phyloP scores from a whole-genome alignment of 208 protist genomes.

The Trypanosoma platydactyli region DNA sequence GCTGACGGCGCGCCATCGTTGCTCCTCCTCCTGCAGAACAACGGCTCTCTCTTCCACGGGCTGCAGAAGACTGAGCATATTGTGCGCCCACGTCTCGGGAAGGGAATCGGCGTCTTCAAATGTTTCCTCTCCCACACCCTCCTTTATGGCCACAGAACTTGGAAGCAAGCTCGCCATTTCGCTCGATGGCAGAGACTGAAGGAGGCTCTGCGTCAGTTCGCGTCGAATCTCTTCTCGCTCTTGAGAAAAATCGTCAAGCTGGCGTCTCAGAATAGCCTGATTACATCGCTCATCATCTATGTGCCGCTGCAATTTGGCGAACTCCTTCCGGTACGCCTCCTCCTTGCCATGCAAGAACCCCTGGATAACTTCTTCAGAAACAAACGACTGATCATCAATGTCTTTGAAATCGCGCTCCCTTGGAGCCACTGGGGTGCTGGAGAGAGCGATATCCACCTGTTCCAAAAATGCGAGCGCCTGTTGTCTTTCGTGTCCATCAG shows the following conservation, averaged over 20 bases:
- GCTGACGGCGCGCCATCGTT: not conserved
- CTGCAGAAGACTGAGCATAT: constrained; percentile 4
- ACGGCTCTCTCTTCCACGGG: constrained; percentile 15
- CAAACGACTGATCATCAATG: not conserved
- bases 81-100: not conserved
- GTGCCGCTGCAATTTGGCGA: constrained; percentile 4
- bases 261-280: constrained; percentile 1
- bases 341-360: constrained; percentile 23
- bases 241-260: not conserved
- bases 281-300: constrained; percentile 10
- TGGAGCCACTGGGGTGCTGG: too few species aligned
- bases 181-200: not conserved
- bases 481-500: constrained; percentile 17
- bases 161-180: not conserved
- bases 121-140: not conserved
- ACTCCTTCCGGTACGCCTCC: constrained; percentile 15
- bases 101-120: not conserved
- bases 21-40: constrained; percentile 2
- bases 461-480: constrained; percentile 13
- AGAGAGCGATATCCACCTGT: not conserved
- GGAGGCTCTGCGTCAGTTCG: not conserved
- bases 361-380: not conserved
- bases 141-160: not conserved
- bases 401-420: not conserved
- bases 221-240: not conserved